Conservation (phyloP, 179 eudicot species). For the Beta corolliflora region DNA sequence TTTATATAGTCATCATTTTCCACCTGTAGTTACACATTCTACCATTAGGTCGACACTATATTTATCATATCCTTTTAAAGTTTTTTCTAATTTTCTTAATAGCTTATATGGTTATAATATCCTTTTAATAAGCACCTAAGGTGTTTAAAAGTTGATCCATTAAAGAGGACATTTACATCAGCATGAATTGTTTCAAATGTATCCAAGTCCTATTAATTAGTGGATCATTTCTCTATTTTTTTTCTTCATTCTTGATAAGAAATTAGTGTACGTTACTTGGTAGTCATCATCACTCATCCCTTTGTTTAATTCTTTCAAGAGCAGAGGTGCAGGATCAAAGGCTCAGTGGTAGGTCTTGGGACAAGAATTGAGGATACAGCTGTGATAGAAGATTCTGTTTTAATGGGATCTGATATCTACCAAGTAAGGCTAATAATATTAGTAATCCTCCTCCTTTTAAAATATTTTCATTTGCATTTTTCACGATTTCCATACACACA, state of each 20-base stretch:
- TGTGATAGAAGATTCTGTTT: conserved; percentile 68
- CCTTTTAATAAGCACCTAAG: neutral
- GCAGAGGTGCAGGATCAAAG: conserved; percentile 70
- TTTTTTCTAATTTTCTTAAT: too few relatives aligned
- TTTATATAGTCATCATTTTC: too few relatives aligned
- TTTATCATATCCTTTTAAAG: too few relatives aligned
- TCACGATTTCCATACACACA: too few relatives aligned
- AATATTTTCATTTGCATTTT: too few relatives aligned
- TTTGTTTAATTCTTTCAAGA: conserved; percentile 23
- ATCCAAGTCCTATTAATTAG: neutral
- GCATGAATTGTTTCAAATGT: neutral
- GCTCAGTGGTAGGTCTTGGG: conserved; percentile 64
- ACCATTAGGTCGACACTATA: too few relatives aligned
- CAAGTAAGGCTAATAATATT: conserved; percentile 41
- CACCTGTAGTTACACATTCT: too few relatives aligned
- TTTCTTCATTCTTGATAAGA: too few relatives aligned
- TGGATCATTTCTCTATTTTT: neutral
- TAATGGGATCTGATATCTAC: conserved; percentile 78
- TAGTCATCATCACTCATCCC: neutral
- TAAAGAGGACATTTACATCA: neutral
- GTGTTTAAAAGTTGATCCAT: neutral
- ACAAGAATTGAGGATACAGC: conserved; percentile 61
- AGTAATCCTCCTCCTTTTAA: too few relatives aligned
- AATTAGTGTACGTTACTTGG: neutral
- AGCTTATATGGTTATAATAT: too few relatives aligned